Base-by-base conservation (phyloP, 441 rosid genomes). In the Isatis lusitanica region DNA sequence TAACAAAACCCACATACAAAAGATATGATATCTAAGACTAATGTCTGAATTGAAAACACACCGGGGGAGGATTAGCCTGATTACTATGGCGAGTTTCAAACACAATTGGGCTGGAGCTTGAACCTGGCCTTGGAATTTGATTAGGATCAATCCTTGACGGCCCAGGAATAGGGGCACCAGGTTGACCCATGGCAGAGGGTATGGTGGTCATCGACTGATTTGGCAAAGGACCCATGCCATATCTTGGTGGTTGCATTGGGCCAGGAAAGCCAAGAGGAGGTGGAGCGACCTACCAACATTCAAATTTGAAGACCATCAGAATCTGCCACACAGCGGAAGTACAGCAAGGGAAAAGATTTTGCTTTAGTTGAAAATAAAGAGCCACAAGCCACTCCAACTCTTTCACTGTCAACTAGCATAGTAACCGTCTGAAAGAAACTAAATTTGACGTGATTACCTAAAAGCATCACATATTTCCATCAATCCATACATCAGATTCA, bases 61-160 rank as follows among this genome's bases (percentile, higher is more conserved):
- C 85, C 66, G 89, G 90, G 59, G 93, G 90, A 69, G 81, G 85
- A 78, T 81, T 88, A 64, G 88, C 88, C 62, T 81, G 85, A 77
- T 86, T 83, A 60, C 78, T 78, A 46, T 80, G 86, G 59, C 90
- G 86, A 58, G 90, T 88, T 79, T 88, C 89, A 80, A 82, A 84
- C 47, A 88, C 47, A 10, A 68, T 28, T 13, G 80, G 81, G 28
- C 85, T 56, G 71, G 89, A 75, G 76, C 82, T 79, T 60, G 88
- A 85, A 48, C 86, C 79, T 26, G 89, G 93, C 76, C 90, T 71
- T 66, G 92, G 92, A 71, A 81, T 81, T 70, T 88, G 90, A 78
- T 76, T 85, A 50, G 86, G 85, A 67, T 86, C 88, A 42, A 85
- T 81, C 78, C 76, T 80, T 21, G 87, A 76, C 44, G 83, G 66